These are phyloP conservation scores for Plantago ovata DNA, from an alignment of 257 asterid species.

Conservation along the genomic window DNA sequence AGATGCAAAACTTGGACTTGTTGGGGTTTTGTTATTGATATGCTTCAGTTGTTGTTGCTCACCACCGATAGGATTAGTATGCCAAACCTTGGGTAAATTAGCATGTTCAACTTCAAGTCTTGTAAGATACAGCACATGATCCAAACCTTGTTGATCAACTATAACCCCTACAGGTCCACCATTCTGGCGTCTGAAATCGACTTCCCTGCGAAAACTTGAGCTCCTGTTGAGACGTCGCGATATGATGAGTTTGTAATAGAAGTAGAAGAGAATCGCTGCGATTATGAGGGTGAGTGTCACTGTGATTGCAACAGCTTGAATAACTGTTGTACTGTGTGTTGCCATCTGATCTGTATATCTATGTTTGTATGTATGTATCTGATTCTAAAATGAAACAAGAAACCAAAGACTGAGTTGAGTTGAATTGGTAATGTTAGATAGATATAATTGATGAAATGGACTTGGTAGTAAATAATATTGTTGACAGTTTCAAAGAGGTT, in stretches of 20 bases:
- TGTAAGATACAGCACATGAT: constrained; percentile 52
- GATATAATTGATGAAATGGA: constrained; percentile 17
- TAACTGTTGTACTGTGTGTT: constrained; percentile 29
- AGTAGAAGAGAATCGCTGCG: constrained; percentile 33
- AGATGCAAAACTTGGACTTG: constrained; percentile 21
- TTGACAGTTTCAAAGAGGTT: constrained; percentile 34
- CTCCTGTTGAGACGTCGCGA: constrained; percentile 26
- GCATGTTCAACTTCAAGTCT: constrained; percentile 35
- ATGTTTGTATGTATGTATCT: too few species aligned
- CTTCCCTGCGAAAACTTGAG: constrained; percentile 55
- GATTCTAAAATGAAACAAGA: not conserved
- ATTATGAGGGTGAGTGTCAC: constrained; percentile 37
- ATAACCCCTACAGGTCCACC: constrained; percentile 54
- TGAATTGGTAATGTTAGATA: not conserved
- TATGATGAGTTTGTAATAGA: constrained; percentile 30
- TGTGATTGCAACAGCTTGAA: constrained; percentile 42
- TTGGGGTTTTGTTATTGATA: constrained; percentile 29
- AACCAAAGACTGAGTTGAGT: not conserved
- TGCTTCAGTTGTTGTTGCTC: constrained; percentile 56
- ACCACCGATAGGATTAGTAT: constrained; percentile 36
- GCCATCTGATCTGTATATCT: constrained; percentile 21
- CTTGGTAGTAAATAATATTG: constrained; percentile 13
- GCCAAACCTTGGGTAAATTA: constrained; percentile 67
- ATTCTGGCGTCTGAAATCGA: constrained; percentile 38
- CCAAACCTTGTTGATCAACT: constrained; percentile 69